Base-by-base conservation (phyloP, 1,284 basidiomycete species). In the Wallemia hederae region DNA sequence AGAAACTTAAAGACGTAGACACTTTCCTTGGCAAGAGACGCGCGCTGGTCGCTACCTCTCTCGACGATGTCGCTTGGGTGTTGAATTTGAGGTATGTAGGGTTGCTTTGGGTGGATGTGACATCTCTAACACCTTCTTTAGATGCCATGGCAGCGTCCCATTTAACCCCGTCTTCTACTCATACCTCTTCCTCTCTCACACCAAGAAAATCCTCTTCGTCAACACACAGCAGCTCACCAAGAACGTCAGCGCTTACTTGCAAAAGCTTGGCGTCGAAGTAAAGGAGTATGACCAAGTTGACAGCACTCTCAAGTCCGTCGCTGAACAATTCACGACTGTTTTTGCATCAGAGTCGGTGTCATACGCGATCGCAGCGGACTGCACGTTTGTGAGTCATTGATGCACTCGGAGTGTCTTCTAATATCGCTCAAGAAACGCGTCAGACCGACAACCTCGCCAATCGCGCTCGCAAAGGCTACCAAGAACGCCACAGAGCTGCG, bases 41-140 rank as follows among this genome's bases (percentile, higher is more conserved):
- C 78, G 67, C 59, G 72, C 67, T 60, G 59, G 66, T 66, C 24
- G 60, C 59, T 34, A 66, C 63, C 24, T 66, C 65, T 33, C 66
- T 70, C 34, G 89, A 92, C 69, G 89, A 92, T 68, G 79, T 88
- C 57, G 87, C 86, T 0, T 90, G 92, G 92, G 69, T 94, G 27
- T 88, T 96, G 73, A 97, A 97, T 71, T n/a, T 49, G n/a, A 49
- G 39, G 39, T 49, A n/a, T 3, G 39, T 11, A n/a, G 14, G n/a
- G 5, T 3, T 49, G 14, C 5, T 7, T 74, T 98, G 55, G 81
- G 92, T 63, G 90, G 91, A 0, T 79, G 80, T 1, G 91, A 97
- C 69, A 92, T 97, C 63, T 82, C 83, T 34, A 97, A 94, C 24
- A 19, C 19, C 1, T 27, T 59, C 11, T 17, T 39, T 39, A 25